Percentiles rank a stretch among this genome's conserved stretches.
These are phyloP conservation scores for Solanum pennellii DNA, from an alignment of 257 asterid genomes.

Conservation along the genomic window DNA sequence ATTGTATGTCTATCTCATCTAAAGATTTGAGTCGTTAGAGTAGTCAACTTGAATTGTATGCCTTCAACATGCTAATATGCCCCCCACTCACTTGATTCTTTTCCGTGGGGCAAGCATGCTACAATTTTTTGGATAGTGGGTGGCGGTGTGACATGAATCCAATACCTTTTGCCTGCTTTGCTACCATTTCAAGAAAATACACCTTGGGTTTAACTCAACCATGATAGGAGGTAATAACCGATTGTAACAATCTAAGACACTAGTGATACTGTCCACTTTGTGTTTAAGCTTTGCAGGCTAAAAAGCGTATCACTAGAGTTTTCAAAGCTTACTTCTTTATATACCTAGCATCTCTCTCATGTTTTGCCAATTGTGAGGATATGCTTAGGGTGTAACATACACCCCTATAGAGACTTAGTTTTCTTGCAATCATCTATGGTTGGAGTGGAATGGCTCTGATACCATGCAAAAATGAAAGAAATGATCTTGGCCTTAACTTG, in stretches of 20 bases:
- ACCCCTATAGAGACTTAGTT: not conserved
- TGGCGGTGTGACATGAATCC: not conserved
- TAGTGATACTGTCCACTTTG: not conserved
- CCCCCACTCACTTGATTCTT: not conserved
- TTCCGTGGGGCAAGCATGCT: not conserved
- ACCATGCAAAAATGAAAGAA: not conserved
- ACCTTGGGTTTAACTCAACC: not conserved
- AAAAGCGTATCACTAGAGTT: not conserved
- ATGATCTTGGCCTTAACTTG: not conserved
- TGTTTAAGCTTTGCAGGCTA: not conserved
- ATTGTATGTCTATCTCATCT: not conserved
- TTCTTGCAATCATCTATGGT: not conserved
- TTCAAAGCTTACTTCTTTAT: not conserved
- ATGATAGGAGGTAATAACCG: not conserved
- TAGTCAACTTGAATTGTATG: not conserved
- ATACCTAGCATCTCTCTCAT: not conserved
- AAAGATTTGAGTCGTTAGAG: not conserved
- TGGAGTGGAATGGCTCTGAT: not conserved
- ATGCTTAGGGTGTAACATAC: not conserved
- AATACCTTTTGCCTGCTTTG: not conserved
- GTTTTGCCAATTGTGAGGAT: not conserved
- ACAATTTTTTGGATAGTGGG: not conserved
- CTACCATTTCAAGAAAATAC: not conserved
- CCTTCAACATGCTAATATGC: not conserved
- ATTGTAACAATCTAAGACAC: not conserved